Evolutionary conservation across 108 stramenopile species (phyloP).

Genomic region (Cyclotella choctawhatcheeana): DNA sequence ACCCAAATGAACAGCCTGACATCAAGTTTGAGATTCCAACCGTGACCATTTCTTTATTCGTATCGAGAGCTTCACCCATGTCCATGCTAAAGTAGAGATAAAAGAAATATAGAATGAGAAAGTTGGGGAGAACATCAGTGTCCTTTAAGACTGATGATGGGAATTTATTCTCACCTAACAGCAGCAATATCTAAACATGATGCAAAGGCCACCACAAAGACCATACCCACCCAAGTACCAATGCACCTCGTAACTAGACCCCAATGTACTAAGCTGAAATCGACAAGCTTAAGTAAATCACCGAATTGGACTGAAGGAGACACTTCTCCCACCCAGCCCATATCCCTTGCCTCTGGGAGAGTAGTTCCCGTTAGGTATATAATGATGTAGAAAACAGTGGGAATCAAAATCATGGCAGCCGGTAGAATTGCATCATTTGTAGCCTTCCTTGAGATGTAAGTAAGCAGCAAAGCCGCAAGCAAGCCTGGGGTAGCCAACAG

Average conservation of each 20-base stretch:
- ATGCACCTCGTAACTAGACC: constrained; percentile 61
- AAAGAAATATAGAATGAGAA: background rate
- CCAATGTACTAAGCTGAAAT: constrained; percentile 79
- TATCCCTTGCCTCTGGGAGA: constrained; percentile 65
- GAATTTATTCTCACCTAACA: constrained; percentile 4
- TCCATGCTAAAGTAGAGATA: constrained; percentile 67
- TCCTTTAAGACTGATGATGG: background rate
- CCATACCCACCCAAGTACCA: constrained; percentile 94
- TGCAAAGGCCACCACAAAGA: constrained; percentile 95
- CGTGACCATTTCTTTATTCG: constrained; percentile 88
- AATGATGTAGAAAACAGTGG: constrained; percentile 78
- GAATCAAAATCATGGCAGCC: constrained; percentile 80
- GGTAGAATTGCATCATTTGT: constrained; percentile 70
- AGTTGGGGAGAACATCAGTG: too few relatives aligned
- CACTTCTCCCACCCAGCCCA: constrained; percentile 77
- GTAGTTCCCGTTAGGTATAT: constrained; percentile 45
- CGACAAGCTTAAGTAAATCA: constrained; percentile 66
- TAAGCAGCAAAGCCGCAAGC: constrained; percentile 69
- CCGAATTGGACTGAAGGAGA: constrained; percentile 64
- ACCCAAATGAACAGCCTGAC: constrained; percentile 78
- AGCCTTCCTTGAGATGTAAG: constrained; percentile 59
- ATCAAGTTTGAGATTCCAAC: constrained; percentile 90
- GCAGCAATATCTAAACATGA: constrained; percentile 94
- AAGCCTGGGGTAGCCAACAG: constrained; percentile 83
- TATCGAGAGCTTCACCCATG: constrained; percentile 90